Conservation (phyloP, 495 filamentous ascomycete genomes). For the Beverwykella pulmonaria region DNA sequence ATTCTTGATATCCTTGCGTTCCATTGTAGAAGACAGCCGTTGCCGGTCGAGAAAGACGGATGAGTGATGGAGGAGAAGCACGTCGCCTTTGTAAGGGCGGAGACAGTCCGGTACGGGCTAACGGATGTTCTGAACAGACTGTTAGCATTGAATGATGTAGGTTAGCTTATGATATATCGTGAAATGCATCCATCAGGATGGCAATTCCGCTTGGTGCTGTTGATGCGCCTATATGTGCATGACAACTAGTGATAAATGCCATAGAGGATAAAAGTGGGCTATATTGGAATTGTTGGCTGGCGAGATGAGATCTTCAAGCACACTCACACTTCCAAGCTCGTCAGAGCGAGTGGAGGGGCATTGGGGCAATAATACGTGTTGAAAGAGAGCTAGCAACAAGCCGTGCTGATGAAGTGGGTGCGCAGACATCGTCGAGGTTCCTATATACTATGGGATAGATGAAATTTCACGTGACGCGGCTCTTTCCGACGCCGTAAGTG, state of each 20-base stretch:
- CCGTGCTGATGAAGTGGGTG: too few relatives aligned
- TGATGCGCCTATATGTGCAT: conserved; percentile 35
- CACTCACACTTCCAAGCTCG: background rate
- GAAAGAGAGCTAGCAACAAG: background rate
- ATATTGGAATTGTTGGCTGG: background rate
- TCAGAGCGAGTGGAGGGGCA: background rate
- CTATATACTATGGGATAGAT: background rate
- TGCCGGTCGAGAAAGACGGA: background rate
- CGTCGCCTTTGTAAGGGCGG: conserved; percentile 1
- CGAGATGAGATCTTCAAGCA: conserved; percentile 10
- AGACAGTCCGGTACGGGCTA: conserved; percentile 1
- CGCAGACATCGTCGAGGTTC: background rate
- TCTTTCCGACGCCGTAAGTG: conserved; percentile 10
- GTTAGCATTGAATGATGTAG: conserved; percentile 22
- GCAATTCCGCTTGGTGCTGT: conserved; percentile 9
- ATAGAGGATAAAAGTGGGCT: conserved; percentile 13
- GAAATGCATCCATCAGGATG: conserved; percentile 10
- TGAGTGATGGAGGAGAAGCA: background rate
- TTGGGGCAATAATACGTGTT: background rate
- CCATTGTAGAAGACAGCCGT: background rate
- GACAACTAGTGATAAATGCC: conserved; percentile 10
- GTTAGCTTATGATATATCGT: conserved; percentile 2
- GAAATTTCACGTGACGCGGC: conserved; percentile 16
- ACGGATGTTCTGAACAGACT: conserved; percentile 8
- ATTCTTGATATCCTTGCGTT: background rate